These are phyloP conservation scores for Entelexis sorbosivorans DNA, from an alignment of 1,139 yeast species.

Conservation along the genomic window DNA sequence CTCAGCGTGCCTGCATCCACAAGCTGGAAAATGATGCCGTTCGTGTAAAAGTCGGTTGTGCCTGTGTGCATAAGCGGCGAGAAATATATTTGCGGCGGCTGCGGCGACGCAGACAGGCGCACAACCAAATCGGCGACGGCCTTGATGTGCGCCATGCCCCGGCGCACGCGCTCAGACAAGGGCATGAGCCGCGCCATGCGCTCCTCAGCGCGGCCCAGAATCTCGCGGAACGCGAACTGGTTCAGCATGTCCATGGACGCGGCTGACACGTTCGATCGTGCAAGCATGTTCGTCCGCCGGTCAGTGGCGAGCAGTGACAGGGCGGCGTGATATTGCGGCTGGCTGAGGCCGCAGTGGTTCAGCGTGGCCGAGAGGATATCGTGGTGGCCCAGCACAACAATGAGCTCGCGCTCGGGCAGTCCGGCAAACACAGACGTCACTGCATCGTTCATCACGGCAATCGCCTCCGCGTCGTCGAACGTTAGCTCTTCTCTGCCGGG, in stretches of 20 bases:
- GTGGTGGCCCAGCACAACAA: slow-evolving; percentile 63
- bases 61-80: slow-evolving; percentile 63
- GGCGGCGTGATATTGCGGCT: slow-evolving; percentile 52
- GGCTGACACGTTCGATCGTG: slow-evolving; percentile 64
- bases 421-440: slow-evolving; percentile 49
- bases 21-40: slow-evolving; percentile 83
- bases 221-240: slow-evolving; percentile 61
- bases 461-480: slow-evolving; percentile 76
- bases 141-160: slow-evolving; percentile 48
- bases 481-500: slow-evolving; percentile 29
- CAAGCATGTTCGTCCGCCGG: slow-evolving; percentile 50
- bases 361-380: slow-evolving; percentile 65
- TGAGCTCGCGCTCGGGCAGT: slow-evolving; percentile 41
- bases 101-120: slow-evolving; percentile 46
- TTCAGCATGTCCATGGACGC: slow-evolving; percentile 75
- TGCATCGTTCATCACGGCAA: slow-evolving; percentile 45
- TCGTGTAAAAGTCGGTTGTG: slow-evolving; percentile 47
- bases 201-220: slow-evolving; percentile 50
- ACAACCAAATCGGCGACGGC: slow-evolving; percentile 46
- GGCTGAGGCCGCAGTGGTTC: slow-evolving; percentile 66
- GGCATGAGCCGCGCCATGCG: slow-evolving; percentile 60
- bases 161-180: slow-evolving; percentile 55
- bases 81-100: slow-evolving; percentile 46
- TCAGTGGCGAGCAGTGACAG: slow-evolving; percentile 66
- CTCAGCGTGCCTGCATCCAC: slow-evolving; percentile 34